phyloP scores from a whole-genome alignment of 179 eudicot genomes.

The Drosera spatulata region DNA sequence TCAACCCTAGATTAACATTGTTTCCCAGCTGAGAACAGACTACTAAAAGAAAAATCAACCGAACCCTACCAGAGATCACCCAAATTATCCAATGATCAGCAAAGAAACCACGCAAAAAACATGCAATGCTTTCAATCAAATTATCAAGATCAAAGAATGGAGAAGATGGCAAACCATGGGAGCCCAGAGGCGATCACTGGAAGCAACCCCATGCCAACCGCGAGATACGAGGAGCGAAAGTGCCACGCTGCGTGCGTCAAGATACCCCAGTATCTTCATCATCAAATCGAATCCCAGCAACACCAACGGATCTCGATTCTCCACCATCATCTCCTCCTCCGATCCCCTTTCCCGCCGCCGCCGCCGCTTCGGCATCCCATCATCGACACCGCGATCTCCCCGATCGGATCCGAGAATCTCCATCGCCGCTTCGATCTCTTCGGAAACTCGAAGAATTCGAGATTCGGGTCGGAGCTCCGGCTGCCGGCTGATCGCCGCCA shows the following conservation, averaged over 20 bases:
- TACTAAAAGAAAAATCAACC: too few species aligned
- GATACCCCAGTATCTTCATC: slow-evolving; percentile 25
- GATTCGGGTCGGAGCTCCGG: too few species aligned
- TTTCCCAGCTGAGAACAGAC: too few species aligned
- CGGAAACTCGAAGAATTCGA: too few species aligned
- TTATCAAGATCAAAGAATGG: neutral
- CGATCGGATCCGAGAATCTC: neutral
- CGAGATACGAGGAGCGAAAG: slow-evolving; percentile 50
- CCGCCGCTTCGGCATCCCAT: slow-evolving; percentile 5
- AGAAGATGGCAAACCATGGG: slow-evolving; percentile 24
- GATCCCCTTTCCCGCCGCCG: neutral
- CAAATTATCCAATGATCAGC: too few species aligned
- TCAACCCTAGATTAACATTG: too few species aligned
- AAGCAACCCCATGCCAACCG: slow-evolving; percentile 53
- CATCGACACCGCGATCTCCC: neutral
- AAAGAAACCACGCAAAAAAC: too few species aligned
- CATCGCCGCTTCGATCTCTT: too few species aligned
- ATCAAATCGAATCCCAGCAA: slow-evolving; percentile 44
- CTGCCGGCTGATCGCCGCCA: too few species aligned
- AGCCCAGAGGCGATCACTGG: slow-evolving; percentile 52
- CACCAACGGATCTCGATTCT: slow-evolving; percentile 33
- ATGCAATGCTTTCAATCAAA: too few species aligned
- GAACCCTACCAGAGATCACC: too few species aligned
- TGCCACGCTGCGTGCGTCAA: slow-evolving; percentile 67
- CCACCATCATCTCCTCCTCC: neutral